Base-by-base conservation (phyloP, 768 basidiomycete species). In the Leccinum boreale region DNA sequence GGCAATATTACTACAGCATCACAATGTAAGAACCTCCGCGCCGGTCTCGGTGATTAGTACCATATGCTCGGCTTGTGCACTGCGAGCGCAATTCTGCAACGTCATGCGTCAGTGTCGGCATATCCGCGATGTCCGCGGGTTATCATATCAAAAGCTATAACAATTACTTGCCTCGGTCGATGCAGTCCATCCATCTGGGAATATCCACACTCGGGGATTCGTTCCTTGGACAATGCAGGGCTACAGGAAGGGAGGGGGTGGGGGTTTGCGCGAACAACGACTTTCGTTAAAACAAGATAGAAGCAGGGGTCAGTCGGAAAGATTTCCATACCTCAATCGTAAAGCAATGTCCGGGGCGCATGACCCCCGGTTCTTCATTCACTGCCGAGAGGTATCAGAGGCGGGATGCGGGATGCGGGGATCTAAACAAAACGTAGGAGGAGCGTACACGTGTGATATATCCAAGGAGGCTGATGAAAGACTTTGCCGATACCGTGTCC, bases 161-260 rank as follows among this genome's bases (percentile, higher is more conserved):
- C 2, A 45, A 17, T 46, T 33, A 28, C 82, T 54, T 66, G 85
- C 94, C 77, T 90, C 86, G 0, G 93, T 94, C 0, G 90, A 89
- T n/a, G 89, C 85, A 3, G 92, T 94, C 94, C 94, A 96, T 24
- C 90, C 92, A 67, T 96, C 94, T 2, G 90, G 90, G 70, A 91
- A 95, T 57, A 92, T 82, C 83, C 87, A 88, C 3, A 84, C 83
- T 24, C 74, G 68, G 0, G 91, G 78, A 56, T 89, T 78, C 5
- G 75, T 70, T 11, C 93, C 93, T 73, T 93, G 89, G 12, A 95
- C 80, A 31, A 96, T 76, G 49, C 79, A 79, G 4, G 93, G 93
- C 88, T 92, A 57, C 11, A 3, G 33, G 33, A 35, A 15, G 19
- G 23, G 35, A 17, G 7, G 35, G 15, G 6, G 31, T 1, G 12